Percentiles rank a stretch among this genome's conserved stretches.
Conservation (phyloP, 2,329 filamentous ascomycete species). For the Alternaria sp. region DNA sequence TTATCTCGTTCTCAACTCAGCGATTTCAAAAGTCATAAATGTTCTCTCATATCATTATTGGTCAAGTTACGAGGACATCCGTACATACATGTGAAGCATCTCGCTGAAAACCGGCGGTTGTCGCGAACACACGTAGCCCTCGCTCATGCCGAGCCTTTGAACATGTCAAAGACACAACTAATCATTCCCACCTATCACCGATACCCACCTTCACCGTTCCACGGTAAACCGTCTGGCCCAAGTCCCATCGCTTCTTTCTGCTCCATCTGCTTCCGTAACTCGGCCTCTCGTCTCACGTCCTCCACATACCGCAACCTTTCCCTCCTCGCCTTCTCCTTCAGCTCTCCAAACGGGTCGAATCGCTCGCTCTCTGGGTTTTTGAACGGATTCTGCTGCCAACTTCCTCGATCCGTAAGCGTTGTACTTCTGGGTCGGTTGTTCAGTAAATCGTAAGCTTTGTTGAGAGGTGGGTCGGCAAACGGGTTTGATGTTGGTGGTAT, state of each 20-base stretch:
- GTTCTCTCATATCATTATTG: neutral
- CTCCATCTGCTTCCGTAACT: slow-evolving; percentile 22
- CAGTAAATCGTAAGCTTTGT: slow-evolving; percentile 50
- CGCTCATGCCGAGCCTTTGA: neutral
- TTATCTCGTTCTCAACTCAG: too few relatives aligned
- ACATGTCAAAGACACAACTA: neutral
- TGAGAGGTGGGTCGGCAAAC: slow-evolving; percentile 47
- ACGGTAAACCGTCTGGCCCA: slow-evolving; percentile 23
- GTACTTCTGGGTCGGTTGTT: slow-evolving; percentile 45
- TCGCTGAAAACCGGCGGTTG: neutral
- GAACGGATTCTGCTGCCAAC: slow-evolving; percentile 49
- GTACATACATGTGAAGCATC: neutral
- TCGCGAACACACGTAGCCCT: neutral
- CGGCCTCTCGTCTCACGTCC: slow-evolving; percentile 35
- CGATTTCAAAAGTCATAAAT: neutral
- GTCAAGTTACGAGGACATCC: neutral
- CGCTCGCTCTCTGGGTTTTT: slow-evolving; percentile 46
- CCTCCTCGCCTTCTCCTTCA: slow-evolving; percentile 44
- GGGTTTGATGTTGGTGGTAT: slow-evolving; percentile 43
- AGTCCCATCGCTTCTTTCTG: slow-evolving; percentile 45
- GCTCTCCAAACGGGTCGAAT: slow-evolving; percentile 51
- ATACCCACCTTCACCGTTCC: slow-evolving; percentile 10
- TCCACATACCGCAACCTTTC: slow-evolving; percentile 41
- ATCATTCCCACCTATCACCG: slow-evolving; percentile 7
- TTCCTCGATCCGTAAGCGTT: slow-evolving; percentile 47